A percentile compares a stretch with the other conserved stretches of the same genome.
These are phyloP conservation scores for Oryza glumipatula DNA, from an alignment of 176 grass and related monocot species.

Conservation along the genomic window DNA sequence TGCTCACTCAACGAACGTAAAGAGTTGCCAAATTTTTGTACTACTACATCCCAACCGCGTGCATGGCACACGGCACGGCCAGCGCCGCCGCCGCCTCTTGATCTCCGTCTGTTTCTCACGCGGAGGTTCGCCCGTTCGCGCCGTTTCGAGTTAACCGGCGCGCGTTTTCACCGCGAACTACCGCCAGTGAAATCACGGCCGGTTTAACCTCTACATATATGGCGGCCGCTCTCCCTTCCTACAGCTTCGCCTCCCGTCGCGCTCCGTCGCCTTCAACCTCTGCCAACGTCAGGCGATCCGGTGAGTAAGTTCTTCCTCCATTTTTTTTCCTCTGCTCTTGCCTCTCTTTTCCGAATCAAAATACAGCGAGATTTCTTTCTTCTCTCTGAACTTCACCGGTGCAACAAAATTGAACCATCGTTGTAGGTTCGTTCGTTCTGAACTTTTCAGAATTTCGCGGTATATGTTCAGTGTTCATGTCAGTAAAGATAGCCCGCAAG, in stretches of 20 bases:
- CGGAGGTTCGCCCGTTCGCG: not conserved
- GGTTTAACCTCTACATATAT: not conserved
- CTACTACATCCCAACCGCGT: not conserved
- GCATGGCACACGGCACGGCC: not conserved
- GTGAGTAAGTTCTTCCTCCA: not conserved
- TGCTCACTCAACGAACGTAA: constrained; percentile 8
- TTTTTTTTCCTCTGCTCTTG: not conserved
- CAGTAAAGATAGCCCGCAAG: no score
- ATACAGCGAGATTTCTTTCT: not conserved
- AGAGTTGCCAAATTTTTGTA: not conserved
- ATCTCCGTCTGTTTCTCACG: not conserved
- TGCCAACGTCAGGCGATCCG: not conserved
- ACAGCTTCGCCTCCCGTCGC: not conserved
- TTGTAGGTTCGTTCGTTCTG: not conserved
- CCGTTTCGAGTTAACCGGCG: constrained; percentile 10
- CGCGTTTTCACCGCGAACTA: not conserved
- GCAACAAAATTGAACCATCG: not conserved
- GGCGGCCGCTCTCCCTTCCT: not conserved
- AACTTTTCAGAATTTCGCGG: not conserved
- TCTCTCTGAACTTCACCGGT: not conserved
- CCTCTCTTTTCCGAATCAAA: not conserved
- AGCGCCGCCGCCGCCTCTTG: not conserved
- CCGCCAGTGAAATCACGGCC: constrained; percentile 5
- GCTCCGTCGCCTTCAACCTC: not conserved
- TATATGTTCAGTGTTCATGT: no score